phyloP scores from a whole-genome alignment of 768 basidiomycete species.

The Saitozyma sp. region DNA sequence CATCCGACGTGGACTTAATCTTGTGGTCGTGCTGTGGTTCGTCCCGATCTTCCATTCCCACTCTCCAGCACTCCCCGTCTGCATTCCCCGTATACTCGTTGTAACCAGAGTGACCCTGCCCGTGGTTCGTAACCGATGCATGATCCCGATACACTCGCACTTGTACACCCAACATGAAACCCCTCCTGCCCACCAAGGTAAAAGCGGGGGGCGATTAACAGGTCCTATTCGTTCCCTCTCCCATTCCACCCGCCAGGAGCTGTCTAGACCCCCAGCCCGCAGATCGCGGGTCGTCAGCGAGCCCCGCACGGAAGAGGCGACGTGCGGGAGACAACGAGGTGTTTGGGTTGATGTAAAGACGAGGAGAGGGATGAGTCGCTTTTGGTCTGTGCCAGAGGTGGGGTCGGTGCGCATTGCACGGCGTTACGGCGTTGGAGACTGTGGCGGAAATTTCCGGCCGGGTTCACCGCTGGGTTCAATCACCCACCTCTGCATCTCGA shows the following conservation, averaged over 20 bases:
- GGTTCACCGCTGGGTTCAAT: too few species aligned
- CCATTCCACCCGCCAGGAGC: background rate
- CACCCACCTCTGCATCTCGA: background rate
- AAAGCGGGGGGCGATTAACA: conserved; percentile 29
- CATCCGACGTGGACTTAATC: too few species aligned
- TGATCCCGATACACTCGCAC: background rate
- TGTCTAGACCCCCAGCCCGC: conserved; percentile 3
- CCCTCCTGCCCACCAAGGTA: conserved; percentile 9
- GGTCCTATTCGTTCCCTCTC: conserved; percentile 21
- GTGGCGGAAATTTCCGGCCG: background rate
- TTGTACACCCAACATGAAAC: conserved; percentile 36
- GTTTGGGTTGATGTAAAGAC: conserved; percentile 8
- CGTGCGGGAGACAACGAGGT: conserved; percentile 1
- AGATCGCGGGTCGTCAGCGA: conserved; percentile 3
- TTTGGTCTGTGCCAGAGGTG: too few species aligned
- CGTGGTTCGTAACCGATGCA: too few species aligned
- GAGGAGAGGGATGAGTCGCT: background rate
- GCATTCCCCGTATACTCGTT: too few species aligned
- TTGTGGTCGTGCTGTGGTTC: too few species aligned
- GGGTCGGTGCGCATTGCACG: too few species aligned
- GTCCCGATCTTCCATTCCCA: too few species aligned
- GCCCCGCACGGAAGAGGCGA: background rate
- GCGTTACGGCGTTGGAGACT: background rate
- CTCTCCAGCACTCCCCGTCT: too few species aligned
- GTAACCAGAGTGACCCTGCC: too few species aligned